A percentile compares a stretch with the other conserved stretches of the same genome.
These are phyloP conservation scores for Paxillus ammoniavirescens DNA, from an alignment of 768 basidiomycete genomes.

Conservation along the genomic window DNA sequence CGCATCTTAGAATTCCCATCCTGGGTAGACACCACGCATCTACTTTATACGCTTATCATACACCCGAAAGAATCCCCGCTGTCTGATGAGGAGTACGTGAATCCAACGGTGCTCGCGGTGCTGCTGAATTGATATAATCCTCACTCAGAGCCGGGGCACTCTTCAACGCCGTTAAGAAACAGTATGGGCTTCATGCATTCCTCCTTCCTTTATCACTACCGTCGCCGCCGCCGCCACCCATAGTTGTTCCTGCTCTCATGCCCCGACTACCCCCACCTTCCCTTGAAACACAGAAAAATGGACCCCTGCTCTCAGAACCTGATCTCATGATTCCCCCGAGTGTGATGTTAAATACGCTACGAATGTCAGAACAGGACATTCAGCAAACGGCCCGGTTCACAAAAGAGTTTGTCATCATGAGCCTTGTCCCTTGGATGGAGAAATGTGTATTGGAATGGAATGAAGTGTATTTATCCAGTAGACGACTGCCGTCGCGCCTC, in stretches of 20 bases:
- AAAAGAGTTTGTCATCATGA: conserved; percentile 86
- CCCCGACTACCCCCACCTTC: conserved; percentile 62
- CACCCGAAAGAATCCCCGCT: conserved; percentile 69
- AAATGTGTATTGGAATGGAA: conserved; percentile 93
- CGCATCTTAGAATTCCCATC: conserved; percentile 65
- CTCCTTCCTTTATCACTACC: conserved; percentile 65
- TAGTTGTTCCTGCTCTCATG: conserved; percentile 63
- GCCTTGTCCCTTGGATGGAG: conserved; percentile 96
- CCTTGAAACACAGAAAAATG: conserved; percentile 22
- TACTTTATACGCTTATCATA: conserved; percentile 75
- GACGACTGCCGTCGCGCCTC: conserved; percentile 78
- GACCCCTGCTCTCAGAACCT: conserved; percentile 1
- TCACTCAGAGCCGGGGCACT: conserved; percentile 64
- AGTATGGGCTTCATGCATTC: conserved; percentile 76
- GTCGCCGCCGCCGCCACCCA: conserved; percentile 59
- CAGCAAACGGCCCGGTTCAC: conserved; percentile 74
- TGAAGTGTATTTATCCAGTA: conserved; percentile 77
- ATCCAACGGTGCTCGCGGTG: not conserved
- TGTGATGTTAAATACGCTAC: conserved; percentile 35
- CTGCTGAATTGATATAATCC: conserved; percentile 7
- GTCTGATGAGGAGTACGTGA: conserved; percentile 75
- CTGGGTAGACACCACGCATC: conserved; percentile 74
- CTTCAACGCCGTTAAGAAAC: conserved; percentile 86
- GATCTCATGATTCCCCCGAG: not conserved
- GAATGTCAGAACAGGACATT: conserved; percentile 70